phyloP scores from a whole-genome alignment of 163 green algal species.

The Scenedesmus sp. region DNA sequence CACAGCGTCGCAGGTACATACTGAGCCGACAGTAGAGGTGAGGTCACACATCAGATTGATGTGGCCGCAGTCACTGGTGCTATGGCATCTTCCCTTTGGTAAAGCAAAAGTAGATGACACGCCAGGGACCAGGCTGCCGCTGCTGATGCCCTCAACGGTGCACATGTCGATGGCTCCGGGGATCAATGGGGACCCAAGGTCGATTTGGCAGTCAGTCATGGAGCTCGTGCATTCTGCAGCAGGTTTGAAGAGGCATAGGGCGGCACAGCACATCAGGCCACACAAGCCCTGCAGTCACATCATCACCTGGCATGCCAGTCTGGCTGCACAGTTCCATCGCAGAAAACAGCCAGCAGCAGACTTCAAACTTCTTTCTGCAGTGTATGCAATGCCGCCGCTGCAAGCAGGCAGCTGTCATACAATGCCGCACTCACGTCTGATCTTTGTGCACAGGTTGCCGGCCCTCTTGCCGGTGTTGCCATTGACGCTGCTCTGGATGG shows the following conservation, averaged over 20 bases:
- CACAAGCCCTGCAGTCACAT: too few relatives aligned
- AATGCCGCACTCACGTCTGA: constrained; percentile 4
- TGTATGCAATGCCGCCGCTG: not conserved
- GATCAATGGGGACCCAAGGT: not conserved
- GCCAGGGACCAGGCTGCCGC: not conserved
- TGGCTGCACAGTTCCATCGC: too few relatives aligned
- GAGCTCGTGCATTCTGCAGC: not conserved
- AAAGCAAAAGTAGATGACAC: not conserved
- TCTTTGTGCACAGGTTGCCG: constrained; percentile 20
- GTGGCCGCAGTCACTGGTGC: not conserved
- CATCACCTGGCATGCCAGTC: too few relatives aligned
- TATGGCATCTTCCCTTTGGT: not conserved
- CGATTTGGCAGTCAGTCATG: not conserved
- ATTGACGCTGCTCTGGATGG: constrained; percentile 10
- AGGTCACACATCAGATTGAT: not conserved
- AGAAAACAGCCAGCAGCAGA: too few relatives aligned
- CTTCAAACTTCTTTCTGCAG: too few relatives aligned
- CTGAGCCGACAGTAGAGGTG: not conserved
- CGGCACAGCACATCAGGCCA: too few relatives aligned
- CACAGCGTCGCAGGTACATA: not conserved
- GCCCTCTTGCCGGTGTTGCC: constrained; percentile 34
- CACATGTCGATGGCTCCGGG: not conserved
- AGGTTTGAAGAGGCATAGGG: too few relatives aligned
- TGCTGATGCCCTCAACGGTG: not conserved
- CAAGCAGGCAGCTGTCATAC: too few relatives aligned